Percentiles rank a stretch among this genome's conserved stretches.
Conservation (phyloP, 352 stramenopile species). For the Phytopythium montanum region DNA sequence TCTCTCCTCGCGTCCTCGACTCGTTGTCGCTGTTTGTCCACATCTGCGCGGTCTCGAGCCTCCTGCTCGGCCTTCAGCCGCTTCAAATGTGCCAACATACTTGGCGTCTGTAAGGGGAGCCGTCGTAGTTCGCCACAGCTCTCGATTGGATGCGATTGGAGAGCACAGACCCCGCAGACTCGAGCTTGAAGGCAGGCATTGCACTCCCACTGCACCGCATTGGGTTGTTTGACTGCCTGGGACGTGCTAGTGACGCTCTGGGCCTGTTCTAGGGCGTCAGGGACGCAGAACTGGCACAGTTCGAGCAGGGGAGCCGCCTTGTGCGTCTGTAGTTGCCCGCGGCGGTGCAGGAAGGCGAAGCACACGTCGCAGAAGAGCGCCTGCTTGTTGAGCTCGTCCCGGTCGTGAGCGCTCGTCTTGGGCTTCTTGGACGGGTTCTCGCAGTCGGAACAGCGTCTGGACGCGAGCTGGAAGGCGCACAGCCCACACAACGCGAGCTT, state of each 20-base stretch:
- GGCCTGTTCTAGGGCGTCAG: slow-evolving; percentile 10
- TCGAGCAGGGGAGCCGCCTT: slow-evolving; percentile 37
- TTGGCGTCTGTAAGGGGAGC: slow-evolving; percentile 31
- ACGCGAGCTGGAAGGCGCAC: slow-evolving; percentile 64
- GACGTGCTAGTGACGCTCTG: not conserved
- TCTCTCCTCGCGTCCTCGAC: slow-evolving; percentile 23
- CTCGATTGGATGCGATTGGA: slow-evolving; percentile 34
- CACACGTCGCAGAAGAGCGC: slow-evolving; percentile 62
- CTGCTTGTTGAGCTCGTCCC: slow-evolving; percentile 14
- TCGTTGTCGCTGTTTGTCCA: slow-evolving; percentile 34
- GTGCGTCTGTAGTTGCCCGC: slow-evolving; percentile 40
- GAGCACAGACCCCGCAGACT: slow-evolving; percentile 42
- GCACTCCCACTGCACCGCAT: slow-evolving; percentile 52
- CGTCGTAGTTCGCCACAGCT: slow-evolving; percentile 33
- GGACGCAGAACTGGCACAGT: slow-evolving; percentile 32
- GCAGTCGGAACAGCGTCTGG: slow-evolving; percentile 43
- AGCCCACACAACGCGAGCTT: slow-evolving; percentile 41
- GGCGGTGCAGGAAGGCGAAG: slow-evolving; percentile 51
- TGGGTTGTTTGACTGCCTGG: slow-evolving; percentile 3
- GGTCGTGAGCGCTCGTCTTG: not conserved
- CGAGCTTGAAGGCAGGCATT: slow-evolving; percentile 21
- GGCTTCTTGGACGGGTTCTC: slow-evolving; percentile 3
- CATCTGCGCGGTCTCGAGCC: slow-evolving; percentile 38
- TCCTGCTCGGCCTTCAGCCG: slow-evolving; percentile 31
- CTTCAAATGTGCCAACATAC: slow-evolving; percentile 34